Percentiles rank a stretch among this genome's conserved stretches.
These are phyloP conservation scores for Allium sativum DNA, from an alignment of 106 monocot genomes.

Conservation along the genomic window DNA sequence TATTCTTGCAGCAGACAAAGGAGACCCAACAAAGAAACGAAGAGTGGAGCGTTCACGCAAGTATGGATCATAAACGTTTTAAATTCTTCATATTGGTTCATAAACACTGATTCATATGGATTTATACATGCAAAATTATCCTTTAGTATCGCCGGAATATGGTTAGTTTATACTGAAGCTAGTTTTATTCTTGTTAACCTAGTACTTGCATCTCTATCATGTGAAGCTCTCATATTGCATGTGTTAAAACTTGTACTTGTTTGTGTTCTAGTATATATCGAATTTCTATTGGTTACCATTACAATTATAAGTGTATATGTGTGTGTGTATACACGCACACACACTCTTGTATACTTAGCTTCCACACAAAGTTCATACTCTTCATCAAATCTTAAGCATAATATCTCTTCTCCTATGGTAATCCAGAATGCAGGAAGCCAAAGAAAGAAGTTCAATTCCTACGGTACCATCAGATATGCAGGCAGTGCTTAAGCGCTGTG, in stretches of 20 bases:
- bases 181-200: neutral
- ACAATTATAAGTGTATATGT: no score
- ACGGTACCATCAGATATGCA: constrained; percentile 40
- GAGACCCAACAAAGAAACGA: constrained; percentile 61
- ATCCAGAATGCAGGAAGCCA: constrained; percentile 45
- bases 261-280: no score
- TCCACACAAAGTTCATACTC: no score
- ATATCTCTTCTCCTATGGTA: neutral
- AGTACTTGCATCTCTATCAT: neutral
- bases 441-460: constrained; percentile 35
- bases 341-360: no score
- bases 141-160: neutral
- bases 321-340: no score
- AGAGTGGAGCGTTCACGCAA: constrained; percentile 69
- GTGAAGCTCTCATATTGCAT: neutral
- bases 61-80: constrained; percentile 19
- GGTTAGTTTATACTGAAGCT: neutral
- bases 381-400: no score
- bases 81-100: no score
- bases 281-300: no score
- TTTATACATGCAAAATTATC: no score
- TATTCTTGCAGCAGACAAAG: constrained; percentile 36
- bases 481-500: constrained; percentile 37
- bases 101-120: no score
- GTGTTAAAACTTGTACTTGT: no score